Evolutionary conservation across 768 basidiomycete genomes (phyloP), one percentile per base, ranked within the genome.

Genomic region (Mycena galericulata): DNA sequence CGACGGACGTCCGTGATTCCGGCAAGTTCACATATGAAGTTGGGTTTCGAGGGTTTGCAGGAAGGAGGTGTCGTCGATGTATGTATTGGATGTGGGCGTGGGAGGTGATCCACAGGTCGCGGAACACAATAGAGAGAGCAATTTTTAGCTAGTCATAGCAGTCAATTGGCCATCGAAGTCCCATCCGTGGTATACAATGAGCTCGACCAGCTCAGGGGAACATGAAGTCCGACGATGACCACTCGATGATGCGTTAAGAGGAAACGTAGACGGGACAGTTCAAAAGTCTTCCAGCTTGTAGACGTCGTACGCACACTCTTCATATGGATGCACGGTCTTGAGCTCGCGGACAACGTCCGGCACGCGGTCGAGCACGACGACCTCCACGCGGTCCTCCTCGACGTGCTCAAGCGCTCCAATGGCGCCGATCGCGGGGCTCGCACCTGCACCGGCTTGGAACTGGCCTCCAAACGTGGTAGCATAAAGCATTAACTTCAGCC

Each of bases 231-330:
- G n/a, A n/a, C n/a, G n/a, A n/a, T n/a, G n/a, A n/a, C n/a, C n/a
- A n/a, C n/a, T n/a, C n/a, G n/a, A n/a, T n/a, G n/a, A n/a, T n/a
- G n/a, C n/a, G n/a, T n/a, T n/a, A n/a, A n/a, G n/a, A n/a, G n/a
- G n/a, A n/a, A n/a, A n/a, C n/a, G n/a, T n/a, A n/a, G n/a, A n/a
- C n/a, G n/a, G n/a, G n/a, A n/a, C n/a, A n/a, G n/a, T 30, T 83
- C 72, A 83, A 55, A 84, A 76, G 67, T 84, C 79, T 73, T 87
- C 84, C 3, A 86, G 74, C 47, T 79, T 83, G 74, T 88, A 86
- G 2, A 89, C 85, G 68, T 88, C 86, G 68, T 88, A 88, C 6
- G 84, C 87, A 53, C 88, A 85, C 73, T 88, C 85, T 75, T 88
- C 87, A 67, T 88, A 88, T 10, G 87, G 87, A 72, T 88, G 88